These are phyloP conservation scores for Leishmania lainsoni DNA, from an alignment of 208 protist genomes.

Conservation along the genomic window DNA sequence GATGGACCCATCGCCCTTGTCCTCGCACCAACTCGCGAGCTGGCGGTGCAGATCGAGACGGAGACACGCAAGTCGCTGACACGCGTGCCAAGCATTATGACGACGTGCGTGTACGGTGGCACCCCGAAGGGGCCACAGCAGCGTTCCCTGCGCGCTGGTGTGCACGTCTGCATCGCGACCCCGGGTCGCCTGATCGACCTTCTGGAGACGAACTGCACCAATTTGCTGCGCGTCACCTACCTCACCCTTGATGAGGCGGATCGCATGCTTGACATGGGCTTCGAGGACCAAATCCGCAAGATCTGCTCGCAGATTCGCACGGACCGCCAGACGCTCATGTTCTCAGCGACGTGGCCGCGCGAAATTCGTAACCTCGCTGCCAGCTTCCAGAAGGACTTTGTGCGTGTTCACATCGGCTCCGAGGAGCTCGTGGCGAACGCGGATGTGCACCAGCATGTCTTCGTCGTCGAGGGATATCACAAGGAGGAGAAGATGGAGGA, in stretches of 20 bases:
- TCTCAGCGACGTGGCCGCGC: slow-evolving; percentile 96
- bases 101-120: slow-evolving; percentile 86
- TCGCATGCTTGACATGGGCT: slow-evolving; percentile 99
- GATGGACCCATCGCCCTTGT: slow-evolving; percentile 91
- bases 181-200: slow-evolving; percentile 97
- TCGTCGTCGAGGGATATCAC: slow-evolving; percentile 65
- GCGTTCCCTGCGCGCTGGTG: slow-evolving; percentile 67
- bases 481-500: slow-evolving; percentile 84
- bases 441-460: slow-evolving; percentile 84
- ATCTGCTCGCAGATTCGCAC: slow-evolving; percentile 94
- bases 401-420: slow-evolving; percentile 93
- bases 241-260: slow-evolving; percentile 98
- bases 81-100: slow-evolving; percentile 65
- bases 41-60: slow-evolving; percentile 91
- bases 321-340: slow-evolving; percentile 97
- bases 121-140: slow-evolving; percentile 79
- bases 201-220: slow-evolving; percentile 89
- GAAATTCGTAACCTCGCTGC: slow-evolving; percentile 87
- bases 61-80: slow-evolving; percentile 81
- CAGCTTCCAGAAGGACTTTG: slow-evolving; percentile 89
- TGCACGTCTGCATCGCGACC: slow-evolving; percentile 93
- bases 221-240: slow-evolving; percentile 97
- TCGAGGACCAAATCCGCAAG: slow-evolving; percentile 97
- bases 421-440: slow-evolving; percentile 87
- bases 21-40: slow-evolving; percentile 91